Conservation (phyloP, 495 filamentous ascomycete genomes). For the Neurospora tetrasperma region DNA sequence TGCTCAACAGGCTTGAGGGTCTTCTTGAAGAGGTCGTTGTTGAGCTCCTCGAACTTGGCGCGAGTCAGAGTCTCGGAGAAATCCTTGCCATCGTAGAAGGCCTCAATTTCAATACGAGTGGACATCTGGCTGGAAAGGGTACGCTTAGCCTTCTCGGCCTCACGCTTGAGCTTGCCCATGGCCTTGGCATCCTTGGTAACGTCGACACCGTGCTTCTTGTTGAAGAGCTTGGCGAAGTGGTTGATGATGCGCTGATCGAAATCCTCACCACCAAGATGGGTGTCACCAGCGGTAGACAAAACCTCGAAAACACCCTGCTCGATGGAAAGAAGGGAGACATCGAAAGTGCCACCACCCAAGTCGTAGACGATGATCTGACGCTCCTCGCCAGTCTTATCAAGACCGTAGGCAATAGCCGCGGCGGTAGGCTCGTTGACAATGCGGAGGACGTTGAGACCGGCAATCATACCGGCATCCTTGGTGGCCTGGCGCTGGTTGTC, state of each 20-base stretch:
- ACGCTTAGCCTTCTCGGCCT: slow-evolving; percentile 99
- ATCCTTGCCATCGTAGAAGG: slow-evolving; percentile 93
- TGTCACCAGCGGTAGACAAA: slow-evolving; percentile 95
- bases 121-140: slow-evolving; percentile 98
- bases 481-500: slow-evolving; percentile 97
- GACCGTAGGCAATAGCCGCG: slow-evolving; percentile 77
- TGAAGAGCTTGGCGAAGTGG: slow-evolving; percentile 96
- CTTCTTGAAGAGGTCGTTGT: slow-evolving; percentile 97
- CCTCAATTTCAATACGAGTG: slow-evolving; percentile 94
- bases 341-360: slow-evolving; percentile 99
- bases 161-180: slow-evolving; percentile 99
- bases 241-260: slow-evolving; percentile 98
- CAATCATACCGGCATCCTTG: slow-evolving; percentile 92
- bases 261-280: slow-evolving; percentile 98
- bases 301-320: slow-evolving; percentile 98
- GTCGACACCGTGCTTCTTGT: slow-evolving; percentile 93
- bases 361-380: slow-evolving; percentile 94
- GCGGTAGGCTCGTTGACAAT: slow-evolving; percentile 94
- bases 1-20: slow-evolving; percentile 99
- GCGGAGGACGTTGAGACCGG: slow-evolving; percentile 92
- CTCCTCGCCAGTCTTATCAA: slow-evolving; percentile 78
- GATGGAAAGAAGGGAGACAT: slow-evolving; percentile 97
- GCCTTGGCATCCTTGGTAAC: slow-evolving; percentile 93
- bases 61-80: slow-evolving; percentile 98
- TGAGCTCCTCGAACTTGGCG: slow-evolving; percentile 98